Conservation (phyloP, 257 asterid genomes). For the Nicotiana sylvestris region DNA sequence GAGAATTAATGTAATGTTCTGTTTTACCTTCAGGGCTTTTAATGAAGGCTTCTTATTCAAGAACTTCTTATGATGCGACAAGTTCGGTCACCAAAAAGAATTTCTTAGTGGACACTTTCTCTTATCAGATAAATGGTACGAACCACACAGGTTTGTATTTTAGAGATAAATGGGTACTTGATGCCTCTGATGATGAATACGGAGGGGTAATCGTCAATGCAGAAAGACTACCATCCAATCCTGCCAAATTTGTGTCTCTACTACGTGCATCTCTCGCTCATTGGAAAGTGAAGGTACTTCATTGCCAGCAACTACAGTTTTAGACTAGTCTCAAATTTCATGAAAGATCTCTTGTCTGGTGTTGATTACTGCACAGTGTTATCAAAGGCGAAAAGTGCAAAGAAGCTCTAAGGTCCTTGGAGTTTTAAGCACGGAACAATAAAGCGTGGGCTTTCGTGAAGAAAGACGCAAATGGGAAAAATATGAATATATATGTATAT, state of each 20-base stretch:
- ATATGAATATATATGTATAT: too few species aligned
- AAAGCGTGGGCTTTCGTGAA: too few species aligned
- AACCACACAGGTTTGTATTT: slow-evolving; percentile 31
- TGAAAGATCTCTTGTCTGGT: neutral
- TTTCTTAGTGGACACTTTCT: slow-evolving; percentile 34
- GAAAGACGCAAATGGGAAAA: too few species aligned
- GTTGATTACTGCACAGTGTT: neutral
- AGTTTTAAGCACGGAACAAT: too few species aligned
- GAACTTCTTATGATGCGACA: slow-evolving; percentile 34
- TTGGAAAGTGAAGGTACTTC: slow-evolving; percentile 62
- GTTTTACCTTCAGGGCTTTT: neutral
- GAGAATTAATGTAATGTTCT: neutral
- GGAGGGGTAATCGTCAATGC: slow-evolving; percentile 63
- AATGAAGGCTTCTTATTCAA: slow-evolving; percentile 41
- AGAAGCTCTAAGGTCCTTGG: too few species aligned
- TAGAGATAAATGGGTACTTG: slow-evolving; percentile 38
- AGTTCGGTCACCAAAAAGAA: slow-evolving; percentile 31
- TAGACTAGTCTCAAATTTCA: neutral
- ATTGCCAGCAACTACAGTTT: neutral
- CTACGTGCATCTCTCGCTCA: slow-evolving; percentile 59
- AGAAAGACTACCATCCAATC: slow-evolving; percentile 53
- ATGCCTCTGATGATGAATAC: slow-evolving; percentile 73
- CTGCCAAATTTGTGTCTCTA: slow-evolving; percentile 37
- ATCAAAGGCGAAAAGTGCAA: too few species aligned
- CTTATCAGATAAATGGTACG: slow-evolving; percentile 35